Conservation (phyloP, 306 rosid genomes). For the Acacia confusa region DNA sequence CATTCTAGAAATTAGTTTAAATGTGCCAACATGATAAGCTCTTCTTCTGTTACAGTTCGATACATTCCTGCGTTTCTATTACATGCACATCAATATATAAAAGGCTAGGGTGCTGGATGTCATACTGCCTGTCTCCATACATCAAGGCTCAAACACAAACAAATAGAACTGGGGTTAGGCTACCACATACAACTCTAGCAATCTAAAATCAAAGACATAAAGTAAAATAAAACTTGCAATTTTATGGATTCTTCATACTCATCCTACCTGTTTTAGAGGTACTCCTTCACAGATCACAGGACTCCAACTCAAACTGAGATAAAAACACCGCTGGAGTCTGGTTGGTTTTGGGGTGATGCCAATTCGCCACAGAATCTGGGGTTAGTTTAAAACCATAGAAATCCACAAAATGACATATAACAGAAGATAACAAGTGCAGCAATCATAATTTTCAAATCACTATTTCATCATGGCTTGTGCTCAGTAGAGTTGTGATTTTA, state of each 20-base stretch:
- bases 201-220: neutral
- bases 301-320: neutral
- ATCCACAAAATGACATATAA: neutral
- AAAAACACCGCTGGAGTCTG: neutral
- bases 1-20: neutral
- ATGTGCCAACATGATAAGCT: neutral
- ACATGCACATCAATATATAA: neutral
- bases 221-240: conserved; percentile 1
- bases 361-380: neutral
- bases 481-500: neutral
- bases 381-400: conserved; percentile 5
- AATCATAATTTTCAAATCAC: conserved; percentile 4
- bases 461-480: neutral
- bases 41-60: neutral
- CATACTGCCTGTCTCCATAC: neutral
- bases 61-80: neutral
- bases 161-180: neutral
- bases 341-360: neutral
- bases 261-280: conserved; percentile 14
- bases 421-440: neutral
- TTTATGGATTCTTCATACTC: neutral
- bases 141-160: neutral
- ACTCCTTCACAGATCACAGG: neutral
- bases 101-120: neutral
- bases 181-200: neutral